Evolutionary conservation across 345 rosid species (phyloP).

Genomic region (Fremontodendron californicum): DNA sequence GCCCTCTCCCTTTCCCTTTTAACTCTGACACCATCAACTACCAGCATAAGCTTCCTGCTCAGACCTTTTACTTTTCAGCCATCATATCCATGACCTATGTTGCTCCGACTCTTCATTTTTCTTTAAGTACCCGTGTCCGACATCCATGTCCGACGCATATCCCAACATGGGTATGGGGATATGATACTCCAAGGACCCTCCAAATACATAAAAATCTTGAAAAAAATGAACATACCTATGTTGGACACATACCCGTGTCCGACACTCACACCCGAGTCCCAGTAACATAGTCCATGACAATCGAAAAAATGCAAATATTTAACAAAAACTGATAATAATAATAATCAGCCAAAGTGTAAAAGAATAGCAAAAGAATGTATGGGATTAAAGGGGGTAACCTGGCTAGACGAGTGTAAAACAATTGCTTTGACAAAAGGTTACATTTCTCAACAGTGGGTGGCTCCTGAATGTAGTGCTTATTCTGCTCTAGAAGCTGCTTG

Average conservation of each 20-base stretch:
- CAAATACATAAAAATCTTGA: too few relatives aligned
- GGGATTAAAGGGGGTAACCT: conserved; percentile 34
- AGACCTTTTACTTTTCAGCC: conserved; percentile 65
- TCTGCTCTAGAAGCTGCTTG: conserved; percentile 60
- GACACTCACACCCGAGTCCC: too few relatives aligned
- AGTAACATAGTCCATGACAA: conserved; percentile 22
- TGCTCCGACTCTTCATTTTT: too few relatives aligned
- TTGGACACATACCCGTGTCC: too few relatives aligned
- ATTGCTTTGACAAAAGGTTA: conserved; percentile 49
- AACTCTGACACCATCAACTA: conserved; percentile 17
- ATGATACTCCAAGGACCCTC: too few relatives aligned
- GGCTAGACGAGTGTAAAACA: conserved; percentile 71
- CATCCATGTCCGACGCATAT: too few relatives aligned
- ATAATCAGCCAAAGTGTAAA: not conserved
- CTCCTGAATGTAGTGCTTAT: conserved; percentile 60
- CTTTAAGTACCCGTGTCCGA: too few relatives aligned
- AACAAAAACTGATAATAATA: not conserved
- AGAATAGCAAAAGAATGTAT: not conserved
- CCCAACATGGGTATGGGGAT: too few relatives aligned
- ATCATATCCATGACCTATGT: conserved; percentile 60
- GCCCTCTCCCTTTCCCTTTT: conserved; percentile 52
- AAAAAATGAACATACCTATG: too few relatives aligned
- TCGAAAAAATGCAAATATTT: not conserved
- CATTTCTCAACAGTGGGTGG: conserved; percentile 66
- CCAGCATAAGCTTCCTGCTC: conserved; percentile 47